Evolutionary conservation across 1,139 yeast species (phyloP), one percentile per base, ranked within the genome.

Genomic region (Oligophagozyma castellii): DNA sequence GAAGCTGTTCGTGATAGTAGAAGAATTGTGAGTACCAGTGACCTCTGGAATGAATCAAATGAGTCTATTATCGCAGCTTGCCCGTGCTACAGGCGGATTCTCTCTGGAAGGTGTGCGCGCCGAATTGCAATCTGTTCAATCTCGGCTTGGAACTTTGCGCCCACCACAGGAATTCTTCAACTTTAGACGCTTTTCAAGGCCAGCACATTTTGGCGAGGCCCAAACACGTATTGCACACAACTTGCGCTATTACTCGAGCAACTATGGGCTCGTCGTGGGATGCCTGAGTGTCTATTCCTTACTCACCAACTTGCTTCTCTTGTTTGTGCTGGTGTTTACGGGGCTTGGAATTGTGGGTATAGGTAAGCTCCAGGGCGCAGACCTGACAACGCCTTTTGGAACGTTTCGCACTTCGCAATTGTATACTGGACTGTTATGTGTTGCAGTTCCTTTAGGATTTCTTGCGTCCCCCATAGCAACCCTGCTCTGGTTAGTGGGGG

Each of bases 121-220:
- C 22, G 55, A 50, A 31, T 27, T 44, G 16, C 39, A 40, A 12
- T 44, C 68, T 4, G 42, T 80, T 24, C 84, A 76, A 51, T 49
- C 65, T 26, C 70, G 77, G 36, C 63, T 84, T 38, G 62, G 93
- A 32, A 73, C 80, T 49, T 59, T 89, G 40, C 75, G 79, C 53
- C 80, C 95, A 24, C 84, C 93, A 25, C 93, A 81, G 54, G 96
- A 89, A 54, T 89, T 89, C 53, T 81, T 89, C 48, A 96, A 89
- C 53, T 60, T 80, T 48, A 79, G 89, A 58, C 75, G 94, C 52
- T 55, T 89, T 37, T 78, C 93, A 28, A 84, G 83, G 55, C 98
- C 99, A 14, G 72, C 70, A 33, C 86, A 84, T 55, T 77, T 84
- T 57, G 75, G 80, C 27, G 98, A 92, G 42, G 65, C 80, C 30